Evolutionary conservation across 2,329 filamentous ascomycete genomes (phyloP), one percentile per base, ranked within the genome.

Genomic region (Calcarisporium arbuscula): DNA sequence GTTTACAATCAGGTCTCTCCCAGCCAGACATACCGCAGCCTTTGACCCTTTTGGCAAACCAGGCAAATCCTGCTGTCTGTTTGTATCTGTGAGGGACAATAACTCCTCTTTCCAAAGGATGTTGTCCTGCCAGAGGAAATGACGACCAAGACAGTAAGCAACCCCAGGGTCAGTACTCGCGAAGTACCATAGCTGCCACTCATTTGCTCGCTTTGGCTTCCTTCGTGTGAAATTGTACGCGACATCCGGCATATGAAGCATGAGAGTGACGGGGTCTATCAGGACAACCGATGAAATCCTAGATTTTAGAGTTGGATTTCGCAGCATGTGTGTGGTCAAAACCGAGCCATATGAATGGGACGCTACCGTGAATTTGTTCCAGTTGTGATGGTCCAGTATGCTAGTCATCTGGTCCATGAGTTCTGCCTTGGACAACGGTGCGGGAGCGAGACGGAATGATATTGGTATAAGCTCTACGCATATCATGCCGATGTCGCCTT

Each of bases 51-150:
- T 40, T 42, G 34, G 35, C 6, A 42, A 43, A 5, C 36, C 34
- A 41, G 34, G 35, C 6, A 42, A 43, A 5, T 38, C 34, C 42
- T 30, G 40, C 26, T 28, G 26, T n/a, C n/a, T n/a, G 17, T 35
- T 29, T 19, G 19, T 23, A 14, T 39, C 34, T n/a, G n/a, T n/a
- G 15, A 35, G 39, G 1, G 29, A 39, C 22, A 68, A 42, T 29
- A 85, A 53, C 41, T 83, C 77, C 30, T 84, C 76, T 45, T 74
- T 77, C 81, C 82, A 86, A 7, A 83, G 58, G 25, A 82, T 74
- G 43, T 81, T 84, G 45, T 85, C 70, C 18, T 67, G 67, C 82
- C 82, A 86, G 57, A 83, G 84, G 58, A 86, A 85, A 46, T 79
- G 70, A 4, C 81, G 62, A 0, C 70, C 73, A 1, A 86, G 61